Conservation (phyloP, 352 stramenopile species). For the Phytophthora sojae region DNA sequence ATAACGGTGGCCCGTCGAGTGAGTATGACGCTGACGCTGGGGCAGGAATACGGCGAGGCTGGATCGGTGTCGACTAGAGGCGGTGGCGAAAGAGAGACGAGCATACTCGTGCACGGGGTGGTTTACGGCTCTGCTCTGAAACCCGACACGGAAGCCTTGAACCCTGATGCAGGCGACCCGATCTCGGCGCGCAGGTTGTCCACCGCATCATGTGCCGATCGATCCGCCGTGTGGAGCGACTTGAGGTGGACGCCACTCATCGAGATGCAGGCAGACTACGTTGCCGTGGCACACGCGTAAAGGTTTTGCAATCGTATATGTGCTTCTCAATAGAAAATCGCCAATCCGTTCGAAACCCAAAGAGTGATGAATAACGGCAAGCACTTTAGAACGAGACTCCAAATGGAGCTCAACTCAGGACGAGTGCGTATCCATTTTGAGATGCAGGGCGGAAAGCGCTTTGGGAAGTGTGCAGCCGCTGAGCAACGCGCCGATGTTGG, state of each 20-base stretch:
- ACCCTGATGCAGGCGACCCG: background rate
- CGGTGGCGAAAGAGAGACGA: background rate
- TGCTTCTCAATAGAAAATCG: too few relatives aligned
- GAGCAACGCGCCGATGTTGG: too few relatives aligned
- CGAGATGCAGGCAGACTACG: background rate
- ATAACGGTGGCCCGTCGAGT: background rate
- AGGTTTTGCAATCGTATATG: too few relatives aligned
- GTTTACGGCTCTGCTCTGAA: slow-evolving; percentile 1
- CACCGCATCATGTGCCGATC: background rate
- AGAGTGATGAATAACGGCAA: too few relatives aligned
- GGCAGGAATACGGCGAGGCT: background rate
- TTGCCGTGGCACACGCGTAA: too few relatives aligned
- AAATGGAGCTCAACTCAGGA: too few relatives aligned
- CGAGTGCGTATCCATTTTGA: too few relatives aligned
- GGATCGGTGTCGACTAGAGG: too few relatives aligned
- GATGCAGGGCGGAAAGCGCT: too few relatives aligned
- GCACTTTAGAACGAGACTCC: too few relatives aligned
- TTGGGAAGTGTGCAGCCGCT: too few relatives aligned
- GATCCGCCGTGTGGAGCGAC: background rate
- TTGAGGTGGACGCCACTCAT: background rate
- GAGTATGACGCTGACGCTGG: background rate
- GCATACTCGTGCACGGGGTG: background rate
- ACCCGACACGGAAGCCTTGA: background rate
- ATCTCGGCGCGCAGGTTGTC: background rate
- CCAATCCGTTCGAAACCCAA: too few relatives aligned